phyloP scores from a whole-genome alignment of 1,284 basidiomycete genomes.

The Irpex sp. region DNA sequence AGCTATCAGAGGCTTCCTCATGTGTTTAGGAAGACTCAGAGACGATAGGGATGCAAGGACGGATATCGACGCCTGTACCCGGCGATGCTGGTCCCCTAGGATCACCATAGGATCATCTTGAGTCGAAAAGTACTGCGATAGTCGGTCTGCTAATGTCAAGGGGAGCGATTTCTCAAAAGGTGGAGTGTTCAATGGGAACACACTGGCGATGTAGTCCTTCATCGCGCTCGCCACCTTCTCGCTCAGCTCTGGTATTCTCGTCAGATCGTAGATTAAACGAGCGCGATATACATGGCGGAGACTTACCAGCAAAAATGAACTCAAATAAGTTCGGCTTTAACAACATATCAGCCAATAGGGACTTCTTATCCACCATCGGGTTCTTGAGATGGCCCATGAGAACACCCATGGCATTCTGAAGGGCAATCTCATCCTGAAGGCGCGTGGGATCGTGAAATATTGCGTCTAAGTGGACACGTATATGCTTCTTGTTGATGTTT shows the following conservation, averaged over 20 bases:
- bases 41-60: neutral
- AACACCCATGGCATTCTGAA: conserved; percentile 20
- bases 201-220: neutral
- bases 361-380: conserved; percentile 1
- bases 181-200: conserved; percentile 12
- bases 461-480: conserved; percentile 4
- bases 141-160: neutral
- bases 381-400: conserved; percentile 19
- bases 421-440: conserved; percentile 19
- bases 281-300: too few species aligned
- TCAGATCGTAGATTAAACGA: too few species aligned
- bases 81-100: conserved; percentile 10
- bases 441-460: conserved; percentile 8
- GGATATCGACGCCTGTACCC: conserved; percentile 11
- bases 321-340: conserved; percentile 17
- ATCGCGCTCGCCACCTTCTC: neutral
- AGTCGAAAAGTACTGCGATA: conserved; percentile 17
- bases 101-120: conserved; percentile 3
- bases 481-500: too few species aligned
- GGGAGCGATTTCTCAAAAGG: conserved; percentile 11
- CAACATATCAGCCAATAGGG: conserved; percentile 9
- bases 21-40: too few species aligned
- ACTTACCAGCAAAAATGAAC: conserved; percentile 20
- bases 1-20: too few species aligned
- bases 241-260: neutral